phyloP scores from a whole-genome alignment of 179 eudicot genomes.

The Nepenthes alata region DNA sequence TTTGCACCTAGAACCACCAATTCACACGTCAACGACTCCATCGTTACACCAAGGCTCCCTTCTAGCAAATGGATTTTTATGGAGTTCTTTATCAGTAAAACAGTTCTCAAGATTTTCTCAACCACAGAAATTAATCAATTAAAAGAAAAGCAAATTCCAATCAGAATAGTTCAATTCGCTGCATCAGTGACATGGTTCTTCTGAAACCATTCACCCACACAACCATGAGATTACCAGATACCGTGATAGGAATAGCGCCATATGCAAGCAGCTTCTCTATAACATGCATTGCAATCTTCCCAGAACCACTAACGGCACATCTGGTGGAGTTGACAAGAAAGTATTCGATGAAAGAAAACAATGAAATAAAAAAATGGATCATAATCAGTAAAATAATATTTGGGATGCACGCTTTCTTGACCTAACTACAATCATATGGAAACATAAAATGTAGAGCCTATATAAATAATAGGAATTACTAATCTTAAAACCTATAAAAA shows the following conservation, averaged over 20 bases:
- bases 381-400: no score
- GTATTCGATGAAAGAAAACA: background rate
- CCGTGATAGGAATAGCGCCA: slow-evolving; percentile 80
- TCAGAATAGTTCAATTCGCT: background rate
- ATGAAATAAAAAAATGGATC: background rate
- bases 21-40: no score
- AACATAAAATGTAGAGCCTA: no score
- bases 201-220: slow-evolving; percentile 1
- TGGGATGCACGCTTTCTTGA: no score
- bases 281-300: slow-evolving; percentile 92
- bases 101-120: background rate
- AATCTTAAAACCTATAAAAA: no score
- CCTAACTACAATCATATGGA: no score
- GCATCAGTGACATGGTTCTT: slow-evolving; percentile 5
- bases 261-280: slow-evolving; percentile 81
- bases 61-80: no score
- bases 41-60: no score
- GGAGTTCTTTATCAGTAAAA: no score
- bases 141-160: no score
- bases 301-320: slow-evolving; percentile 91
- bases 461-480: no score
- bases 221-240: slow-evolving; percentile 48
- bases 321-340: slow-evolving; percentile 23
- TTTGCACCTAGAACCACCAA: no score
- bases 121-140: background rate